Conservation (phyloP, 1,284 basidiomycete genomes). For the Filobasidium uniguttulatum region DNA sequence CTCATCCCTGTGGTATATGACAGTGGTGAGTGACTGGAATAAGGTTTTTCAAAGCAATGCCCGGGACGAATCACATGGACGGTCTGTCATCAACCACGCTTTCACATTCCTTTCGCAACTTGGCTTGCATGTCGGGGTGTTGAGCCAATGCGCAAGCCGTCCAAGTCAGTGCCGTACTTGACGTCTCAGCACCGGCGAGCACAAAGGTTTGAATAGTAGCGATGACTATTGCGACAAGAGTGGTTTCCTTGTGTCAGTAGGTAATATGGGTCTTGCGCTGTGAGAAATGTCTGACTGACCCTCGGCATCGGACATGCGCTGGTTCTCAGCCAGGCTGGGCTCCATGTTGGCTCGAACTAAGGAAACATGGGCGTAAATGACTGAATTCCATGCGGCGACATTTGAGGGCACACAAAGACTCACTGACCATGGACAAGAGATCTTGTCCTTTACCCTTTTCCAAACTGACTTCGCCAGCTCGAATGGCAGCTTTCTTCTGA, state of each 20-base stretch:
- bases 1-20: slow-evolving; percentile 23
- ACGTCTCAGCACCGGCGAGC: slow-evolving; percentile 51
- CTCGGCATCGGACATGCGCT: slow-evolving; percentile 51
- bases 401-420: slow-evolving; percentile 34
- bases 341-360: slow-evolving; percentile 50
- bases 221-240: neutral
- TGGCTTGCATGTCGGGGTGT: slow-evolving; percentile 44
- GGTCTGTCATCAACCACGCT: slow-evolving; percentile 15
- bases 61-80: slow-evolving; percentile 10
- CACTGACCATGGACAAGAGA: slow-evolving; percentile 42
- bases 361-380: neutral
- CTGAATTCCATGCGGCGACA: slow-evolving; percentile 34
- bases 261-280: too few relatives aligned
- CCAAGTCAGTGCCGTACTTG: slow-evolving; percentile 57
- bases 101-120: slow-evolving; percentile 46
- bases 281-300: slow-evolving; percentile 23
- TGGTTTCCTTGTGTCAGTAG: too few relatives aligned
- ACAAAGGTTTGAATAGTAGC: slow-evolving; percentile 55
- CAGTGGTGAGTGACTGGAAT: slow-evolving; percentile 11
- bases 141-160: slow-evolving; percentile 51
- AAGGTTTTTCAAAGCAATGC: slow-evolving; percentile 6
- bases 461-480: slow-evolving; percentile 16
- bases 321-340: slow-evolving; percentile 42
- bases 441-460: slow-evolving; percentile 35
- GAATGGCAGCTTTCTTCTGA: slow-evolving; percentile 38